phyloP scores from a whole-genome alignment of 2,329 filamentous ascomycete species.

The Xylariomycetidae sp. region DNA sequence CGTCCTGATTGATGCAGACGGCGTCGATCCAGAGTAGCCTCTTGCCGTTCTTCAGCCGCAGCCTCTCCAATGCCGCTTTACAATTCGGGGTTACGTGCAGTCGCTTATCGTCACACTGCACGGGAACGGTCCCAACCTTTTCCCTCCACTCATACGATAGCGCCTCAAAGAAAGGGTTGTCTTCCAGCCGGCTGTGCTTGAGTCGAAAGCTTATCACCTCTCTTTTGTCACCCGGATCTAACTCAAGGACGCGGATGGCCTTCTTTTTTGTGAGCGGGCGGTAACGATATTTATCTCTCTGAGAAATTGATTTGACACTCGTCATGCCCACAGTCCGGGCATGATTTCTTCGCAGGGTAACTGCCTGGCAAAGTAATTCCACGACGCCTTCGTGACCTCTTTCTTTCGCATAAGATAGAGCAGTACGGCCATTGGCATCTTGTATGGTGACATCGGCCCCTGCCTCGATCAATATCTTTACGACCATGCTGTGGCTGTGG shows the following conservation, averaged over 20 bases:
- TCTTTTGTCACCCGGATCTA: not conserved
- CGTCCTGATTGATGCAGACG: constrained; percentile 6
- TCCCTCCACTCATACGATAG: constrained; percentile 10
- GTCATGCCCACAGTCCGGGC: not conserved
- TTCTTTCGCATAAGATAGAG: not conserved
- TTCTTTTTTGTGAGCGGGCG: not conserved
- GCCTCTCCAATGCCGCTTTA: constrained; percentile 1
- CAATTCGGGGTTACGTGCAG: constrained; percentile 7
- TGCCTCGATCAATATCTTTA: not conserved
- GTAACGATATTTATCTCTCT: not conserved
- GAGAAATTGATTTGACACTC: not conserved
- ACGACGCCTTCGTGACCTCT: not conserved
- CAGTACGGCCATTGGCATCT: not conserved
- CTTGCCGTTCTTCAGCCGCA: not conserved
- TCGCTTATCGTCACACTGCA: constrained; percentile 3
- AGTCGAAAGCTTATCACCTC: not conserved
- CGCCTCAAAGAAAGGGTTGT: constrained; percentile 7
- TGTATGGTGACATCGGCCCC: not conserved
- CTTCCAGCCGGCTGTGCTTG: not conserved
- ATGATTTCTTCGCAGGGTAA: not conserved
- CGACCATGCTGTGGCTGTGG: not conserved
- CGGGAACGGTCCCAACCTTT: not conserved
- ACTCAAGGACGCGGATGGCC: not conserved
- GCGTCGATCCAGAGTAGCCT: constrained; percentile 7
- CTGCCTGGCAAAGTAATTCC: not conserved